Conservation (phyloP, 768 basidiomycete genomes). For the Rhodotorula babjevae region DNA sequence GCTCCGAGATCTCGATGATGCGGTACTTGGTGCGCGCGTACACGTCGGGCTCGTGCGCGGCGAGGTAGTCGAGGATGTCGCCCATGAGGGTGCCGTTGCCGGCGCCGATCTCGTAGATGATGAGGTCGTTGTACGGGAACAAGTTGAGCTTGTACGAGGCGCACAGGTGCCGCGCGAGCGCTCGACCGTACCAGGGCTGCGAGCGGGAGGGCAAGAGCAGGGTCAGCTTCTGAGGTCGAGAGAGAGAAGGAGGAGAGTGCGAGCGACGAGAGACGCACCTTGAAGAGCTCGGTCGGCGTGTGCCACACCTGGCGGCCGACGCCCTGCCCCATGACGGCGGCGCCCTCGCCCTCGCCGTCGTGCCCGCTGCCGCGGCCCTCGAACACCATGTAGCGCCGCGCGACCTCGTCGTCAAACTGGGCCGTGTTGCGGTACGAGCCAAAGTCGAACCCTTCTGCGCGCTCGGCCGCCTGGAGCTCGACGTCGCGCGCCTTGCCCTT, state of each 20-base stretch:
- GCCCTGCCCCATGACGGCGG: slow-evolving; percentile 49
- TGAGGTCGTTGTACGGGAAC: slow-evolving; percentile 91
- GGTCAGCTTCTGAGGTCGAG: neutral
- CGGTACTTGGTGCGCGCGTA: slow-evolving; percentile 88
- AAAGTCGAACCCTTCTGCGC: slow-evolving; percentile 60
- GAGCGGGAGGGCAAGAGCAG: too few relatives aligned
- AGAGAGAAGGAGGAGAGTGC: too few relatives aligned
- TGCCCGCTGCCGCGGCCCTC: slow-evolving; percentile 52
- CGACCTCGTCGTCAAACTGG: slow-evolving; percentile 79
- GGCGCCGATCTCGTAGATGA: slow-evolving; percentile 95
- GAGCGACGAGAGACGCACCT: slow-evolving; percentile 55
- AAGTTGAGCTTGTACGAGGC: slow-evolving; percentile 61
- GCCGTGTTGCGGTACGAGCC: slow-evolving; percentile 59
- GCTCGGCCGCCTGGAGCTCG: neutral
- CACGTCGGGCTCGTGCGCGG: slow-evolving; percentile 74
- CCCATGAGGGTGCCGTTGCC: slow-evolving; percentile 92
- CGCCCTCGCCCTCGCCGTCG: neutral
- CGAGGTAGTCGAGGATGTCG: slow-evolving; percentile 78
- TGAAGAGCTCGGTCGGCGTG: slow-evolving; percentile 95
- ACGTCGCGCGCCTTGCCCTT: slow-evolving; percentile 6
- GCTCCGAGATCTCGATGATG: slow-evolving; percentile 88
- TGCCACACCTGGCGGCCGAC: slow-evolving; percentile 94
- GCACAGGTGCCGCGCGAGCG: slow-evolving; percentile 80
- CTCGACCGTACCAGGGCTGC: slow-evolving; percentile 90
- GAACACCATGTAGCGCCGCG: slow-evolving; percentile 66